Conservation (phyloP, 306 rosid genomes). For the Amphicarpaea edgeworthii region DNA sequence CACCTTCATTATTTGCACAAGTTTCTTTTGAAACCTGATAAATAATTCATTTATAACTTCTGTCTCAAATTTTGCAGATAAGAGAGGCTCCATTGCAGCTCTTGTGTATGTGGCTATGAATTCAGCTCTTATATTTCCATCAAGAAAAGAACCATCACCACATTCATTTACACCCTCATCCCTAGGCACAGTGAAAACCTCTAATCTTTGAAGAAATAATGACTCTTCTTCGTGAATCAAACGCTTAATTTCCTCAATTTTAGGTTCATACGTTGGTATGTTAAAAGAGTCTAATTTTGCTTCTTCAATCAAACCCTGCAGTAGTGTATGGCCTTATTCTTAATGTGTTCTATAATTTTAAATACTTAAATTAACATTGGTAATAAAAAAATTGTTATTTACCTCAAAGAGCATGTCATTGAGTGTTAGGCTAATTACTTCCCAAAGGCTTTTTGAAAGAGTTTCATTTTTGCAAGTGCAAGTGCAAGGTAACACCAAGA, state of each 20-base stretch:
- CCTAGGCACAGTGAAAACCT: constrained; percentile 18
- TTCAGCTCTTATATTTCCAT: constrained; percentile 27
- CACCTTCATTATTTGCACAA: constrained; percentile 10
- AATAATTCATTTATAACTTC: neutral
- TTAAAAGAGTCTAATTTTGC: constrained; percentile 35
- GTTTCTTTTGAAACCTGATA: neutral
- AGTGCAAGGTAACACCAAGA: constrained; percentile 48
- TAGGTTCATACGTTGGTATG: constrained; percentile 17
- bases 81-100: constrained; percentile 15
- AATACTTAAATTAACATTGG: neutral
- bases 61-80: neutral
- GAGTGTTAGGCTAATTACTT: neutral
- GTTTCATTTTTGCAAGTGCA: constrained; percentile 14
- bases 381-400: neutral
- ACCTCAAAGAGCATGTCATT: constrained; percentile 58
- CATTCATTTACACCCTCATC: constrained; percentile 32
- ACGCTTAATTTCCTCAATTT: constrained; percentile 3
- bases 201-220: constrained; percentile 3
- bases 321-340: neutral
- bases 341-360: neutral
- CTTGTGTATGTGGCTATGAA: constrained; percentile 11
- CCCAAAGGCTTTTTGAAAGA: neutral
- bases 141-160: neutral
- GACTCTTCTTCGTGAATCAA: constrained; percentile 38
- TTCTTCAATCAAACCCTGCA: constrained; percentile 41